Base-by-base conservation (phyloP, 1,284 basidiomycete genomes). In the Heterobasidion irregulare region DNA sequence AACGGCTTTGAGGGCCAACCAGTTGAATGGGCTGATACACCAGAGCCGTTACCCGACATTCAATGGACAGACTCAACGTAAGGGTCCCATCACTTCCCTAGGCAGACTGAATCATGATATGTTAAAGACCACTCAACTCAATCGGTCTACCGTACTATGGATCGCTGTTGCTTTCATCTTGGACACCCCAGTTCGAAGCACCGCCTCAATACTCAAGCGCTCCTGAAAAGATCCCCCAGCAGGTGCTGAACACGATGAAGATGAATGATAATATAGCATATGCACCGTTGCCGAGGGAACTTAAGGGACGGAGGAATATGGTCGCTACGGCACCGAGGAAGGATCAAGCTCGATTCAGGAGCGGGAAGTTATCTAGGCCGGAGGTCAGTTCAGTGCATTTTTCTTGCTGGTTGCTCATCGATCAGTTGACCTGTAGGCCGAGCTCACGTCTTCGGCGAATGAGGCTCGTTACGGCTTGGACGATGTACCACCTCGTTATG, bases 121-220 rank as follows among this genome's bases (percentile, higher is more conserved):
- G 26, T 47, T 44, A 35, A 49, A 93, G 89, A 18, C 94, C 96
- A 0, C 76, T 99, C 53, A 98, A 93, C 65, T 74, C 79, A 48
- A 84, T 99, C 59, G 97, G 97, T 1, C 78, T 98, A 75, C 95
- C 96, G 6, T 81, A 89, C 70, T 98, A 98, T 68, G 78, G 83
- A 50, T 75, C 75, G 4, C 77, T 78, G 5, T 80, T 98, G 0
- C 75, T 98, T 6, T 98, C 94, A 10, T 86, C 89, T 16, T 89
- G 93, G 79, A 77, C 80, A 1, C 75, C 80, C 6, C 73, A 77
- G 33, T 79, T 87, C 58, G 64, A 76, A 34, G 69, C 77, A 15
- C 64, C 66, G 35, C 74, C 76, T 50, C 65, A 70, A 18, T 64
- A 74, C 53, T 80, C 76, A 65, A 82, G 83, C 12, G 78, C 90